phyloP scores from a whole-genome alignment of 768 basidiomycete species.

The Lentinus brumalis region DNA sequence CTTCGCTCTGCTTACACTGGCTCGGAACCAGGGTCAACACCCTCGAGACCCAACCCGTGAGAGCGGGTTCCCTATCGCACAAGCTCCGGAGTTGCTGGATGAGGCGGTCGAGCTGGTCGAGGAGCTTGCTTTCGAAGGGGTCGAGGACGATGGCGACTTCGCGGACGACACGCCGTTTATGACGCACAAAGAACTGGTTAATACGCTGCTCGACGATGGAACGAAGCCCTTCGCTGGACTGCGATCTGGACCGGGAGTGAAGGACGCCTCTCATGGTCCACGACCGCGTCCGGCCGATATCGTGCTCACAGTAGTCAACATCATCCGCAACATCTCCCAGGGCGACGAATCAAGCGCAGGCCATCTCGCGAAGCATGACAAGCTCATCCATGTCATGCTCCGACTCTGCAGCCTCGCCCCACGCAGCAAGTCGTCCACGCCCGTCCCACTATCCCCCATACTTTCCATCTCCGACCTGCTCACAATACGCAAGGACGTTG shows the following conservation, averaged over 20 bases:
- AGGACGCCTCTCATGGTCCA: slow-evolving; percentile 54
- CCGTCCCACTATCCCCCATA: slow-evolving; percentile 48
- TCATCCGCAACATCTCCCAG: slow-evolving; percentile 86
- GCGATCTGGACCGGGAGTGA: slow-evolving; percentile 47
- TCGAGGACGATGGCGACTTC: slow-evolving; percentile 39
- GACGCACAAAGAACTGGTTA: slow-evolving; percentile 69
- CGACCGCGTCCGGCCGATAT: slow-evolving; percentile 69
- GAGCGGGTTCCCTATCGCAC: slow-evolving; percentile 70
- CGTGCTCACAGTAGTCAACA: slow-evolving; percentile 69
- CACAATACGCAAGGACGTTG: slow-evolving; percentile 72
- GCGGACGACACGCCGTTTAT: slow-evolving; percentile 38
- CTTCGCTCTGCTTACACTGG: slow-evolving; percentile 76
- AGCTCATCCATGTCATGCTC: slow-evolving; percentile 66
- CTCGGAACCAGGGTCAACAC: slow-evolving; percentile 52
- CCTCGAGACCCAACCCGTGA: slow-evolving; percentile 42
- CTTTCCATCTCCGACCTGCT: slow-evolving; percentile 76
- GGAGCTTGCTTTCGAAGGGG: slow-evolving; percentile 71
- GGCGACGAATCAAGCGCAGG: slow-evolving; percentile 63
- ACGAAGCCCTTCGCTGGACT: slow-evolving; percentile 62
- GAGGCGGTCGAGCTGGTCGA: slow-evolving; percentile 87
- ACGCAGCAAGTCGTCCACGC: slow-evolving; percentile 25
- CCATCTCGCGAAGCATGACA: slow-evolving; percentile 64
- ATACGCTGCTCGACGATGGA: slow-evolving; percentile 58
- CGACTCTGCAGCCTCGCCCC: slow-evolving; percentile 61
- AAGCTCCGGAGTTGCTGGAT: slow-evolving; percentile 80